A percentile compares a stretch with the other conserved stretches of the same genome.
Evolutionary conservation across 352 stramenopile species (phyloP).

Genomic region (Globisporangium cylindrosporum): DNA sequence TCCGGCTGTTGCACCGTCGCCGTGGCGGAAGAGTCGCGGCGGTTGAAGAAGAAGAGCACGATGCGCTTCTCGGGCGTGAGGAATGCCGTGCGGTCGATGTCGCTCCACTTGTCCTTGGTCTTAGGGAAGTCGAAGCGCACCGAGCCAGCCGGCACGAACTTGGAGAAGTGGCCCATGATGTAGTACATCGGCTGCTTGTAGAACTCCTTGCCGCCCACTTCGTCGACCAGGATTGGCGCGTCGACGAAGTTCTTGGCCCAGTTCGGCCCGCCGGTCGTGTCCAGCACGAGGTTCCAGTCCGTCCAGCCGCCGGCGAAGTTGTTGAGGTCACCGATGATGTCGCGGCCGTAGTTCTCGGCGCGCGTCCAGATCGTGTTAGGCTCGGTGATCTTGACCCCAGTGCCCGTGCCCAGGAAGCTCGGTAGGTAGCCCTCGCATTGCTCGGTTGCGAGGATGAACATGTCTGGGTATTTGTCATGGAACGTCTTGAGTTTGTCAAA

Average conservation of each 20-base stretch:
- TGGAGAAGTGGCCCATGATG: slow-evolving; percentile 55
- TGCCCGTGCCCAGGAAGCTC: too few species aligned
- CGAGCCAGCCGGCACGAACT: too few species aligned
- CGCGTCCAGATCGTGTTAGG: slow-evolving; percentile 66
- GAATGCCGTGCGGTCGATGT: too few species aligned
- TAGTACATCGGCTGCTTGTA: slow-evolving; percentile 79
- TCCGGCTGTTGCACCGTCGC: not conserved
- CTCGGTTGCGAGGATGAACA: slow-evolving; percentile 84
- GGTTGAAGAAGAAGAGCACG: too few species aligned
- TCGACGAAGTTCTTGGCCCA: slow-evolving; percentile 70
- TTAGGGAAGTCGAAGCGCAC: too few species aligned
- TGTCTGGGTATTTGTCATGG: too few species aligned
- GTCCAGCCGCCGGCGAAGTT: slow-evolving; percentile 68
- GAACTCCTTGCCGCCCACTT: slow-evolving; percentile 42
- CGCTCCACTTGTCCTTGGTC: too few species aligned
- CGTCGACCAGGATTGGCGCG: slow-evolving; percentile 55
- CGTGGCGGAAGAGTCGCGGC: not conserved
- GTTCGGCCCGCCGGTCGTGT: slow-evolving; percentile 61
- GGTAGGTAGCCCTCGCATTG: too few species aligned
- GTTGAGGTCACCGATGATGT: slow-evolving; percentile 81
- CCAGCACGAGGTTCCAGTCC: slow-evolving; percentile 82
- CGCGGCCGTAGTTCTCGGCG: slow-evolving; percentile 60
- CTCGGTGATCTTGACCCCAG: too few species aligned
- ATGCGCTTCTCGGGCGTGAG: too few species aligned
- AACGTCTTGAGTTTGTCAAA: too few species aligned